These are phyloP conservation scores for Xanthoceras sorbifolium DNA, from an alignment of 345 rosid genomes.

Conservation along the genomic window DNA sequence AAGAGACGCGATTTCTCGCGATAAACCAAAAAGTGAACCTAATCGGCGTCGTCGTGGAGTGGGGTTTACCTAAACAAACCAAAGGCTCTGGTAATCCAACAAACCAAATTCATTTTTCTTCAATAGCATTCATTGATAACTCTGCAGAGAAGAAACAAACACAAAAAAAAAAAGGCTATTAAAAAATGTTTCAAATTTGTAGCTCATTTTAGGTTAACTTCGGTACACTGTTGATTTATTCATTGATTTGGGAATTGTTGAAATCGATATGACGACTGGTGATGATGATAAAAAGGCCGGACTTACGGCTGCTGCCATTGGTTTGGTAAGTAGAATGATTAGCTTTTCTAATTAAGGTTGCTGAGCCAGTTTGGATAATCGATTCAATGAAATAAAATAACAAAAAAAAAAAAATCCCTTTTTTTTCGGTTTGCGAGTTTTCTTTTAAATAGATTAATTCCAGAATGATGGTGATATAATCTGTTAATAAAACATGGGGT, in stretches of 20 bases:
- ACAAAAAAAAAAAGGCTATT: not conserved
- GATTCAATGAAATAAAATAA: not conserved
- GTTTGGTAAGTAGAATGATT: constrained; percentile 61
- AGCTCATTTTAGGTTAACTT: not conserved
- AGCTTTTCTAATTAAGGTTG: constrained; percentile 36
- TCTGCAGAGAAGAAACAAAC: not conserved
- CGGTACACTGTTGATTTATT: not conserved
- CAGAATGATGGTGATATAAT: not conserved
- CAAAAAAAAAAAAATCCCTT: not conserved
- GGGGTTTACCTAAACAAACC: constrained; percentile 45
- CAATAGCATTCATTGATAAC: not conserved
- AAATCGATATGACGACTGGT: constrained; percentile 33
- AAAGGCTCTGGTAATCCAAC: constrained; percentile 53
- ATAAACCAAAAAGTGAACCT: constrained; percentile 62
- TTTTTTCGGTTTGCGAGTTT: not conserved
- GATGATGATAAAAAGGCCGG: constrained; percentile 79
- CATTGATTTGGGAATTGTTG: not conserved
- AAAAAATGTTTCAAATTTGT: not conserved
- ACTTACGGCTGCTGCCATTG: constrained; percentile 60
- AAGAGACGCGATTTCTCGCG: constrained; percentile 53
- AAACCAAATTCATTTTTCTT: not conserved
- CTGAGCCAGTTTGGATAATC: constrained; percentile 52
- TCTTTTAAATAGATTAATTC: not conserved
- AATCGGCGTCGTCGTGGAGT: constrained; percentile 58
- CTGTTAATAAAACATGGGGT: too few species aligned